Base-by-base conservation (phyloP, 2,329 filamentous ascomycete genomes). In the Botrytis pseudocinerea region DNA sequence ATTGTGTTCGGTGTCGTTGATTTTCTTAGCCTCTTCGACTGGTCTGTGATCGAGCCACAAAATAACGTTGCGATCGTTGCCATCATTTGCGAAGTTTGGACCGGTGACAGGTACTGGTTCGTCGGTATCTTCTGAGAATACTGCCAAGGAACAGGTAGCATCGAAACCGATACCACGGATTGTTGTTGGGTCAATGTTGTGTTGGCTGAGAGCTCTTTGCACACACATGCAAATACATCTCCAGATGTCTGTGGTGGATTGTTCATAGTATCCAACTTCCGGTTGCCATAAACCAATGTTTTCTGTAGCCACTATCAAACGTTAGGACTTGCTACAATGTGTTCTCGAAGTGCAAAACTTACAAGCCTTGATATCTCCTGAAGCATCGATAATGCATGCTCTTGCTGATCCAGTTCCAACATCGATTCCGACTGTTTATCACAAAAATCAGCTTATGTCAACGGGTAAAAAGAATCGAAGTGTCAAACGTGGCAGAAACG, bases 161-260 rank as follows among this genome's bases (percentile, higher is more conserved):
- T 99, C 96, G 82, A 99, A 98, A 70, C 96, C 96, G 79, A 99
- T 94, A 73, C 96, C 96, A 78, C 92, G 92, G 79, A 99, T 92
- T 51, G 89, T 90, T 75, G 85, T 85, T 7, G 91, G 88, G 79
- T 95, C 90, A 77, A 97, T 91, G 78, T 91, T 91, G 77, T 95
- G 92, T 82, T 97, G 92, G 80, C 87, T 88, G 79, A 98, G 88
- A 62, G 95, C 94, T 70, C 91, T 88, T 79, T 94, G 92, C 54
- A 98, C 94, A 60, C 94, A 96, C 74, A 90, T 88, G 85, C 95
- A 97, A 81, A 99, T 97, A 83, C 94, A 95, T 76, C 90, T 88
- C 96, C 96, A 99, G 80, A 99, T 99, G 82, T 99, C 93, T 69
- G 91, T 93, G 0, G 96, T 98, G 25, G 95, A 98, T 95, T 99